These are phyloP conservation scores for Taxillus chinensis DNA, from an alignment of 164 flowering plant species.

Conservation along the genomic window DNA sequence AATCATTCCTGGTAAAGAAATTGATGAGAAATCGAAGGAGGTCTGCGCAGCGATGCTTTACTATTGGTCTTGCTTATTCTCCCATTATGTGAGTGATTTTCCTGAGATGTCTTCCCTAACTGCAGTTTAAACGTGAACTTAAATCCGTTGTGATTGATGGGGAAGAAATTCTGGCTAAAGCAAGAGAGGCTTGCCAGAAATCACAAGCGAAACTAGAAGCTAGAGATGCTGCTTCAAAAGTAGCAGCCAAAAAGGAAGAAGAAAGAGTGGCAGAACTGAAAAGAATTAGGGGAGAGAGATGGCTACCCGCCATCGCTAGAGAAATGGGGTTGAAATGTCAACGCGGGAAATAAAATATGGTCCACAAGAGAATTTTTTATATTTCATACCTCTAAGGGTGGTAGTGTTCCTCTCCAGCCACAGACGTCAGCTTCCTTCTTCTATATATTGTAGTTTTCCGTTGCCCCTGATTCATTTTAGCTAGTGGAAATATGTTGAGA, in stretches of 20 bases:
- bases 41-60: conserved; percentile 17
- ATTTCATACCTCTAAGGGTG: no score
- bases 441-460: no score
- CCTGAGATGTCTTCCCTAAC: background rate
- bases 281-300: conserved; percentile 80
- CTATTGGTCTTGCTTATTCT: background rate
- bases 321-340: conserved; percentile 34
- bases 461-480: no score
- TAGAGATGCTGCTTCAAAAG: conserved; percentile 55
- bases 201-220: conserved; percentile 57
- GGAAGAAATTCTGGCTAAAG: conserved; percentile 48
- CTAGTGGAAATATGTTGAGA: no score
- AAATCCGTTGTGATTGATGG: conserved; percentile 71
- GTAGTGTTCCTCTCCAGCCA: no score
- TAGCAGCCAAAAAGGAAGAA: conserved; percentile 71
- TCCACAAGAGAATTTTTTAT: no score
- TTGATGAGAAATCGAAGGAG: conserved; percentile 78
- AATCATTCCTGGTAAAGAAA: conserved; percentile 48
- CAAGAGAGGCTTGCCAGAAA: conserved; percentile 40
- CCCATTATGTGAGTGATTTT: background rate
- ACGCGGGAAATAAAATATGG: background rate
- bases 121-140: conserved; percentile 55
- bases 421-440: no score
- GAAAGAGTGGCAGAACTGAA: conserved; percentile 76
- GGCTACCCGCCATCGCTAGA: conserved; percentile 80